Base-by-base conservation (phyloP, 768 basidiomycete genomes). In the Tricholoma terreum region DNA sequence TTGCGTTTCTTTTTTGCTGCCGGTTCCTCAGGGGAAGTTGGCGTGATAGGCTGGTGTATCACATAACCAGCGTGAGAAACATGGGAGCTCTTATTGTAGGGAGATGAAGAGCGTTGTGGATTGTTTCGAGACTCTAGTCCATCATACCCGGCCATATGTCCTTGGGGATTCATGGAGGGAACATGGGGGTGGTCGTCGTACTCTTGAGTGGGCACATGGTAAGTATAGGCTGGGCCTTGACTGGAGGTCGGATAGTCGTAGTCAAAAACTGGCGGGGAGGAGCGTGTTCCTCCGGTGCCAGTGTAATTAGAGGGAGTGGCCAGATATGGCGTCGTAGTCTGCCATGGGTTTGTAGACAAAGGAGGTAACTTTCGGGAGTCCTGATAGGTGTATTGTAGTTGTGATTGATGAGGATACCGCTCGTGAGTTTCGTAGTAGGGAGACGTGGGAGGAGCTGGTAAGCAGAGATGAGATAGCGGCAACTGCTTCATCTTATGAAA, bases 1-100 rank as follows among this genome's bases (percentile, higher is more conserved):
- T 90, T 90, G 70, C 90, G 83, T 73, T 92, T 92, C 78, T 91
- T 92, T 78, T 92, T 93, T 63, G 91, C 84, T 40, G 81, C 76
- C n/a, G 87, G 82, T 61, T 87, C 85, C 54, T 88, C 83, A 33
- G 76, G 68, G 35, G 78, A 71, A 31, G 71, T 75, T 17, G 80
- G 80, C 0, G 80, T 78, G 49, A 79, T 68, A 19, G 80, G 78
- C 15, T 80, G 76, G 34, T 78, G 83, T 21, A 85, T 75, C 34
- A 35, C 34, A 60, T 84, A 87, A 22, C 80, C 78, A n/a, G 79
- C 74, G n/a, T 78, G 70, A 3, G 73, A 65, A 21, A 72, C 66
- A 31, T 74, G 76, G 34, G 75, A 56, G 67, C 69, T 63, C 64
- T 75, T 63, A 68, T 76, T 67, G 64, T 79, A 80, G 15, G 81